Evolutionary conservation across 441 rosid species (phyloP).

Genomic region (Erodium chrysanthum): DNA sequence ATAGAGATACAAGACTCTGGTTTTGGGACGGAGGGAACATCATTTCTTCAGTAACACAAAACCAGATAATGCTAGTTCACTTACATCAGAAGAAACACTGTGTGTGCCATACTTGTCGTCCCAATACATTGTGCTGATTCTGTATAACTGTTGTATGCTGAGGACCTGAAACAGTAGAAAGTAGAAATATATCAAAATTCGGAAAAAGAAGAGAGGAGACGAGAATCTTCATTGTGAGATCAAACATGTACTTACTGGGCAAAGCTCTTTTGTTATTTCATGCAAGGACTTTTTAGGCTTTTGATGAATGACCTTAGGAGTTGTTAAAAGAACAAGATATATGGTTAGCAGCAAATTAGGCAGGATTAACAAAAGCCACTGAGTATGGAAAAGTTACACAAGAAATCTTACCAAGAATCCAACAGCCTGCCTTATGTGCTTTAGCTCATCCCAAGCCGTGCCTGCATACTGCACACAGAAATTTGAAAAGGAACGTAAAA

Average conservation of each 20-base stretch:
- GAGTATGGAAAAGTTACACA: conserved; percentile 1
- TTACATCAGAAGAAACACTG: conserved; percentile 84
- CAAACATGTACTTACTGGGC: conserved; percentile 58
- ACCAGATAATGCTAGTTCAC: background rate
- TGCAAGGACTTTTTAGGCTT: conserved; percentile 85
- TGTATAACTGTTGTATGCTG: conserved; percentile 86
- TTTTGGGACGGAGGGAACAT: background rate
- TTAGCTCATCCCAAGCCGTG: conserved; percentile 68
- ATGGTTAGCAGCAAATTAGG: conserved; percentile 10
- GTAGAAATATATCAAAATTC: background rate
- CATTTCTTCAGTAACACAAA: background rate
- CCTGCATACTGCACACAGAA: conserved; percentile 63
- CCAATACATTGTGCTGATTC: conserved; percentile 99
- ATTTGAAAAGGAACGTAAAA: conserved; percentile 13
- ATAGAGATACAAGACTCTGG: background rate
- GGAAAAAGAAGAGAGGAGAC: background rate
- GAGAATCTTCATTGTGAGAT: background rate
- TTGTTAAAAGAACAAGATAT: conserved; percentile 2
- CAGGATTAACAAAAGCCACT: conserved; percentile 5
- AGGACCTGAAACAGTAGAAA: conserved; percentile 47
- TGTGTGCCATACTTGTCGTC: conserved; percentile 98
- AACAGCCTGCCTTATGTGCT: conserved; percentile 68
- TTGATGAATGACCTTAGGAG: conserved; percentile 80
- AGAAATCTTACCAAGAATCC: conserved; percentile 53
- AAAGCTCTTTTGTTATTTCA: conserved; percentile 88